Evolutionary conservation across 257 asterid genomes (phyloP).

Genomic region (Solanum acaule): DNA sequence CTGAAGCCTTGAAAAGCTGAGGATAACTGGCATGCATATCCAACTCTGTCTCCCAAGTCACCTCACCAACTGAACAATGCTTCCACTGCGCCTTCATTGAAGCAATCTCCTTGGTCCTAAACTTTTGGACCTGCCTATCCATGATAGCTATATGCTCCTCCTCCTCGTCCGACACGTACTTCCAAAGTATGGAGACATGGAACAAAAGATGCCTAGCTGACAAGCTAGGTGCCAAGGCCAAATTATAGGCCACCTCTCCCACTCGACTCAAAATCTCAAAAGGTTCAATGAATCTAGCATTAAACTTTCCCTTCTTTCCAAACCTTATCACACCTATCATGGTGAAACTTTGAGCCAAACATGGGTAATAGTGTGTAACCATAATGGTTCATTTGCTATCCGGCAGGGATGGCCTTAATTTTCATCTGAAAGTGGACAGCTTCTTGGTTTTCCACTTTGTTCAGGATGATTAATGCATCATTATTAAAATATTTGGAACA

Average conservation of each 20-base stretch:
- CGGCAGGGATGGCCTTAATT: constrained; percentile 44
- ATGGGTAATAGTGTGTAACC: not conserved
- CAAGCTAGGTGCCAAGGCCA: not conserved
- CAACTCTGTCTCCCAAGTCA: not conserved
- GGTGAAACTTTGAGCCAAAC: not conserved
- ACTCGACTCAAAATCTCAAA: too few species aligned
- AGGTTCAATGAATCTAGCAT: not conserved
- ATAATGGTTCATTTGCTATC: constrained; percentile 14
- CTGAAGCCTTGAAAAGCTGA: not conserved
- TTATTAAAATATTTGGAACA: constrained; percentile 20
- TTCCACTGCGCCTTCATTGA: not conserved
- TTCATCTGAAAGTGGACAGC: constrained; percentile 21
- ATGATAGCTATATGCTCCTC: not conserved
- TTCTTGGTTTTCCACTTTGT: constrained; percentile 21
- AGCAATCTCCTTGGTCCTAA: not conserved
- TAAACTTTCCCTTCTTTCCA: too few species aligned
- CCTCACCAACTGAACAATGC: not conserved
- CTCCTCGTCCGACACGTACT: not conserved
- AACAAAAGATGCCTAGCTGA: not conserved
- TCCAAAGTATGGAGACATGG: not conserved
- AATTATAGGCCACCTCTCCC: not conserved
- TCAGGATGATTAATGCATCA: constrained; percentile 18
- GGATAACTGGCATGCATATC: not conserved
- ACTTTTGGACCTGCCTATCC: not conserved
- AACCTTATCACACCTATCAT: not conserved